These are phyloP conservation scores for Tillandsia leiboldiana DNA, from an alignment of 176 grass and related monocot species.

Conservation along the genomic window DNA sequence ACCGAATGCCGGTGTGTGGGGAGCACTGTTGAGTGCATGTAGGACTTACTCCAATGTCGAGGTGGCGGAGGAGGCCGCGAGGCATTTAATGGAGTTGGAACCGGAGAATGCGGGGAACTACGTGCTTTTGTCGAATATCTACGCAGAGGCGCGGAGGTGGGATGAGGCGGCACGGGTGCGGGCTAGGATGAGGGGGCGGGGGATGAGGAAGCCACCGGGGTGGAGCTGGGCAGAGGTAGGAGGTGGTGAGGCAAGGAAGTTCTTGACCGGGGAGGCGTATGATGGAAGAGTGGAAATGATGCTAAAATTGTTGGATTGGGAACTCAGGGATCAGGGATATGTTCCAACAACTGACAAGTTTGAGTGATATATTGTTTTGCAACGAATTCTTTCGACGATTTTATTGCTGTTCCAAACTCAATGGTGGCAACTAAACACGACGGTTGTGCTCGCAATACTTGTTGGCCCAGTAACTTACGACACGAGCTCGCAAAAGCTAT, in stretches of 20 bases:
- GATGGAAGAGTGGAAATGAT: slow-evolving; percentile 19
- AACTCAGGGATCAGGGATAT: slow-evolving; percentile 37
- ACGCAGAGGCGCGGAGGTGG: slow-evolving; percentile 26
- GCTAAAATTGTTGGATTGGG: slow-evolving; percentile 26
- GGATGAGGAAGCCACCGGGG: slow-evolving; percentile 29
- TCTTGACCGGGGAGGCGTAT: slow-evolving; percentile 22
- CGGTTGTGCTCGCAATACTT: background rate
- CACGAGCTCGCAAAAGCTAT: too few relatives aligned
- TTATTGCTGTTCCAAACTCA: background rate
- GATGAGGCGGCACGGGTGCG: slow-evolving; percentile 28
- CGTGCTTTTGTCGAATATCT: slow-evolving; percentile 43
- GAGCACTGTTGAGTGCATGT: slow-evolving; percentile 34
- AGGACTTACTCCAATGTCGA: slow-evolving; percentile 36
- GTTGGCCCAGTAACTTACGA: too few relatives aligned
- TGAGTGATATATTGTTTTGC: slow-evolving; percentile 2
- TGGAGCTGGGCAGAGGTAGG: slow-evolving; percentile 34
- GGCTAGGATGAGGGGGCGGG: slow-evolving; percentile 32
- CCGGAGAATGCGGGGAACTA: slow-evolving; percentile 37
- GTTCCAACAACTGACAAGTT: slow-evolving; percentile 6
- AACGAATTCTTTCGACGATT: background rate
- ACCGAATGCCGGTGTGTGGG: slow-evolving; percentile 32
- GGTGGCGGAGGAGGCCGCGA: slow-evolving; percentile 30
- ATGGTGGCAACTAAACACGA: background rate
- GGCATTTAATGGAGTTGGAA: slow-evolving; percentile 38
- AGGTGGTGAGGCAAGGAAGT: slow-evolving; percentile 29